Evolutionary conservation across 2,329 filamentous ascomycete species (phyloP), one percentile per base, ranked within the genome.

Genomic region (Metarhizium sp.): DNA sequence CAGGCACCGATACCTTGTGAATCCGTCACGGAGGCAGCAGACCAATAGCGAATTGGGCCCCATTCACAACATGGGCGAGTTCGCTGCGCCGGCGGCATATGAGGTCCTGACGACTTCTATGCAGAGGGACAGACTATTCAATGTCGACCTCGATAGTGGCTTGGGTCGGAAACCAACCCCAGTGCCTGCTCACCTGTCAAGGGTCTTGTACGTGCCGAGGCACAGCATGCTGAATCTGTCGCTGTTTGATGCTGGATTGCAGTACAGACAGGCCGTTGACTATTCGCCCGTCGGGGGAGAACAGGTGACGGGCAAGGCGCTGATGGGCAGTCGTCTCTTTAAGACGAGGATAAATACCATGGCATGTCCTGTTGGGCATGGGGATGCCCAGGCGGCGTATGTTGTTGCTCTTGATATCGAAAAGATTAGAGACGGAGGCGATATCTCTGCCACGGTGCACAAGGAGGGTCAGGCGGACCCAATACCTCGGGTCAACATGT

Each of bases 321-420:
- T 55, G 40, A 57, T 54, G 47, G 55, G 55, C 6, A 54, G 52
- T 29, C 46, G 55, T n/a, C 43, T 54, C 14, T 57, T 51, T 52
- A 55, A 46, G 48, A 54, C 55, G 18, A 48, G 52, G 48, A 10
- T 57, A 8, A 48, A 51, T 18, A 55, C 52, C 20, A 47, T 57
- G 42, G 29, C 51, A 8, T 29, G 25, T n/a, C 51, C 51, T 6
- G 38, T 38, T 25, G 10, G 18, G 11, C 18, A 46, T n/a, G 51
- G 18, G 11, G 38, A 34, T n/a, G 51, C n/a, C 36, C 10, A 20
- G 29, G 51, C 16, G 16, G 18, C 18, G 42, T 50, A 57, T 10
- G 38, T 40, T 18, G 29, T 53, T 32, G 6, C 38, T 34, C 46
- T 54, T 8, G 48, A 51, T 18, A 38, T 45, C n/a, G 51, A 53